Base-by-base conservation (phyloP, 805 yeast genomes). In the Pichia eremophila region DNA sequence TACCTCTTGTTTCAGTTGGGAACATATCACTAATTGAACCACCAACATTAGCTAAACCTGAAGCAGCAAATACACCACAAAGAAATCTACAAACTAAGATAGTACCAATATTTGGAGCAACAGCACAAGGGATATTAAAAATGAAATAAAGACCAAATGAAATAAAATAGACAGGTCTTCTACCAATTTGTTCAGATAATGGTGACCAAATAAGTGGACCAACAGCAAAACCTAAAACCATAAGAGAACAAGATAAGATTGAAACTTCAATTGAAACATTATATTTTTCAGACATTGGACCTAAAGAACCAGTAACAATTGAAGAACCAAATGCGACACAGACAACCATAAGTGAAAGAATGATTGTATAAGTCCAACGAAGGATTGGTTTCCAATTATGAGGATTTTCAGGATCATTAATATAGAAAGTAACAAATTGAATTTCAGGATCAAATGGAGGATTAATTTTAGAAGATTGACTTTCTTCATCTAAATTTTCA, bases 171-270 rank as follows among this genome's bases (percentile, higher is more conserved):
- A 88, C 91, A 5, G 89, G 85, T 55, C 86, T 74, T 66, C 97
- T 77, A 43, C 97, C 96, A 56, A 81, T 78, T 58, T 82, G 81
- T 66, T 89, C 97, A 31, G 87, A 77, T 37, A 88, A 68, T 11
- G 96, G 96, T 14, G 95, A 85, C 95, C 95, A 89, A 25, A 88
- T 54, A 53, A 89, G 69, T 0, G 96, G 96, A 40, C 96, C 96
- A 29, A 87, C 73, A 25, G 90, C 74, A 60, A 89, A 88, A 8
- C 96, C 97, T 27, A 85, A 60, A 45, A 89, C 96, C 95, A 87
- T 88, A 35, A 89, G 67, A 0, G 96, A 85, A 54, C 90, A 85
- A 0, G 91, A 69, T 54, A 89, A 71, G 34, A 79, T 81, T 10
- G 96, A 78, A 19, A 88, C 96, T 63, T 85, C 96, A 2, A 69